A percentile compares a stretch with the other conserved stretches of the same genome.
These are phyloP conservation scores for Fusarium staphyleae DNA, from an alignment of 2,329 filamentous ascomycete genomes.

Conservation along the genomic window DNA sequence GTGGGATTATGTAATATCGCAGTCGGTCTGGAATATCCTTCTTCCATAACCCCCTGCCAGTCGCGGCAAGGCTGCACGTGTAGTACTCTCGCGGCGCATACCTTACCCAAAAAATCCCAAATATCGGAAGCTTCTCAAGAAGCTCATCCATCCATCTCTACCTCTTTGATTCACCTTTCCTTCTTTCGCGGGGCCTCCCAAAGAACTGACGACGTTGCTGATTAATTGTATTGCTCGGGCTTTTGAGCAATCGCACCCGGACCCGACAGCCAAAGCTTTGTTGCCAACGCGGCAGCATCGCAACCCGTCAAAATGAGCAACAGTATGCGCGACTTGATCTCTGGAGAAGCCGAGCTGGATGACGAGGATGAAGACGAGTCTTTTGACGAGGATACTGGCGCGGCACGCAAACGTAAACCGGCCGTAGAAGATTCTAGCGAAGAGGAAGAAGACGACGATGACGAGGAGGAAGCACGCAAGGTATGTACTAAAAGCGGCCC, in stretches of 20 bases:
- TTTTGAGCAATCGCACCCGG: conserved; percentile 11
- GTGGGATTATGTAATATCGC: conserved; percentile 9
- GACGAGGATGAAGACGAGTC: conserved; percentile 86
- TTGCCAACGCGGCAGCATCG: conserved; percentile 40
- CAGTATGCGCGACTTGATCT: conserved; percentile 78
- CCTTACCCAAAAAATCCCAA: conserved; percentile 40
- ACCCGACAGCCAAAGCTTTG: conserved; percentile 32
- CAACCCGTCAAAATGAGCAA: conserved; percentile 61
- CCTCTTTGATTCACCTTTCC: conserved; percentile 16
- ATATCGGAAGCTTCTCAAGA: conserved; percentile 23
- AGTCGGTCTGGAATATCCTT: conserved; percentile 24
- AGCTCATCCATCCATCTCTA: conserved; percentile 15
- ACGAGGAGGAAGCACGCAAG: conserved; percentile 81
- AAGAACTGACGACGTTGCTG: background rate
- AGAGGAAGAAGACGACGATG: conserved; percentile 91
- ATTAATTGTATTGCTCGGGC: conserved; percentile 1
- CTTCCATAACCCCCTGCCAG: conserved; percentile 30
- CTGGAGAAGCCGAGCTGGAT: conserved; percentile 85
- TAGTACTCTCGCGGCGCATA: conserved; percentile 34
- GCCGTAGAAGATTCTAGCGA: conserved; percentile 83
- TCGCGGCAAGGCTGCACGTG: conserved; percentile 44
- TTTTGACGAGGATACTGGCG: conserved; percentile 77
- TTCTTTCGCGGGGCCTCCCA: conserved; percentile 1
- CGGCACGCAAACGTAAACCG: conserved; percentile 55
- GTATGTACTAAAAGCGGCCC: conserved; percentile 54